Evolutionary conservation across 2,329 filamentous ascomycete genomes (phyloP).

Genomic region (Xylaria digitata): DNA sequence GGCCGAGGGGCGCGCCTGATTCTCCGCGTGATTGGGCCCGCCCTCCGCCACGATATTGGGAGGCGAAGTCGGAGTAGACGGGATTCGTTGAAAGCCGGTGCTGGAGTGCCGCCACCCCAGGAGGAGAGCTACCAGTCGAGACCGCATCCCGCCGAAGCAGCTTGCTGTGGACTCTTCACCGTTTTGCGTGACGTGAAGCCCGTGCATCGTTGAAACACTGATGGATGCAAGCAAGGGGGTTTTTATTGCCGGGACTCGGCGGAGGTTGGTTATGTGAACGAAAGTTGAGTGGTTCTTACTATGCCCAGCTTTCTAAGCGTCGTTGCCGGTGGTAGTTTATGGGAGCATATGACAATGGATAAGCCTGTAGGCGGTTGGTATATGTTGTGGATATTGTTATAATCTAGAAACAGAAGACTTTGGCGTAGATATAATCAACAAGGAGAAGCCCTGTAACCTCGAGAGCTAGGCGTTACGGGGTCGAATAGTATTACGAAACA

Average conservation of each 20-base stretch:
- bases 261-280: not conserved
- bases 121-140: conserved; percentile 24
- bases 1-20: conserved; percentile 1
- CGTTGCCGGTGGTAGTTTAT: not conserved
- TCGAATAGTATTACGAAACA: conserved; percentile 1
- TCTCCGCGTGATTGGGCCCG: conserved; percentile 1
- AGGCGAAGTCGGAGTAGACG: not conserved
- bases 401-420: too few relatives aligned
- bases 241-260: too few relatives aligned
- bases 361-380: not conserved
- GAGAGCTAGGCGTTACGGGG: not conserved
- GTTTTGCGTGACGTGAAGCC: not conserved
- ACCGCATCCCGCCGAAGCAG: conserved; percentile 28
- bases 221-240: not conserved
- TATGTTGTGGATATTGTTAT: not conserved
- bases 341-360: not conserved
- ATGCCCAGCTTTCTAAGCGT: not conserved
- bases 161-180: conserved; percentile 13
- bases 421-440: not conserved
- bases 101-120: not conserved
- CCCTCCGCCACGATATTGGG: not conserved
- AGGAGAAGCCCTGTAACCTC: not conserved
- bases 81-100: conserved; percentile 13
- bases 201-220: conserved; percentile 17
- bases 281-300: not conserved